Evolutionary conservation across 441 rosid species (phyloP), one percentile per base, ranked within the genome.

Genomic region (Jatropha podagrica): DNA sequence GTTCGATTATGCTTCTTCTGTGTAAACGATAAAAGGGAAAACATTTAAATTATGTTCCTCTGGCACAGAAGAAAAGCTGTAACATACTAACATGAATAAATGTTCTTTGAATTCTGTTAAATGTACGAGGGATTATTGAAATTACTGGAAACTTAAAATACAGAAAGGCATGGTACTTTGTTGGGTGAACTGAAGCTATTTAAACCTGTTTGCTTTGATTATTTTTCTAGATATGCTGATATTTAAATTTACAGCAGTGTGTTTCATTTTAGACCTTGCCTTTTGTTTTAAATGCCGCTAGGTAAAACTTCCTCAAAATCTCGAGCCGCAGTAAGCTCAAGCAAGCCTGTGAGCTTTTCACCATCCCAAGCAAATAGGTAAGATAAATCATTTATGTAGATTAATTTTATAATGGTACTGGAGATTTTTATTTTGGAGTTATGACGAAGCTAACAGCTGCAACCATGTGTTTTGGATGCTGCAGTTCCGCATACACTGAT

Each of bases 231-330:
- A 72, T 44, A 42, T 20, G 23, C 0, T 23, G n/a, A 44, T 6
- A 2, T 69, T 14, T 70, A 3, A 48, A n/a, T 27, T 62, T 73
- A 44, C 32, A 65, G 5, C 38, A 10, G 9, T 17, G 15, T 7
- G 26, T 75, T 42, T 15, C 40, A 41, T 68, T 62, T 42, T 69
- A 20, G 6, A 58, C 10, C 37, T 59, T 32, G 64, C 11, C 18
- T 38, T 2, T 44, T 63, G 9, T 42, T 49, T 61, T 5, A n/a
- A 72, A 67, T 63, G 67, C 20, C 68, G 44, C 37, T 65, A 68
- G 68, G 44, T 71, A 32, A 69, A 71, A 68, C 41, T 66, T 44
- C 67, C 71, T 66, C 76, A 72, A 63, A 13, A 62, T 66, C 73
- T 62, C 48, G 26, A 44, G 49, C 7, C 10, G 14, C n/a, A 3